Percentiles rank a stretch among this genome's conserved stretches.
Evolutionary conservation across 2,329 filamentous ascomycete species (phyloP).

Genomic region (Paecilomyces sp.): DNA sequence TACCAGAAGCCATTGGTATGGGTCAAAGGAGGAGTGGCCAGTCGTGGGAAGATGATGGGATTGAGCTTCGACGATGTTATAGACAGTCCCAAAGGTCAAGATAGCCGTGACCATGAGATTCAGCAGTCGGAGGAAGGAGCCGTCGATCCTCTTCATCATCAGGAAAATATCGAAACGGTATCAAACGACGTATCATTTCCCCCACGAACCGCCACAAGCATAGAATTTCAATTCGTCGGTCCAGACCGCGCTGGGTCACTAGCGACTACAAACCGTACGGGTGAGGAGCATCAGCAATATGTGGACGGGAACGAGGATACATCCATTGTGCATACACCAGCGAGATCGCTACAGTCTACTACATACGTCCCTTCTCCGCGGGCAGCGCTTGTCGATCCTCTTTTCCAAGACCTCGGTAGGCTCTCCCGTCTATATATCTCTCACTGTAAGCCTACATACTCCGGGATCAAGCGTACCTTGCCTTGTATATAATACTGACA

Average conservation of each 20-base stretch:
- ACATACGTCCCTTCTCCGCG: conserved; percentile 26
- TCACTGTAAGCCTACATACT: conserved; percentile 29
- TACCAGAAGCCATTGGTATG: conserved; percentile 37
- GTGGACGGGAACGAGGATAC: not conserved
- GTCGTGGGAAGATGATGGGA: conserved; percentile 46
- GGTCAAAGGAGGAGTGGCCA: conserved; percentile 37
- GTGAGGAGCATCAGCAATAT: not conserved
- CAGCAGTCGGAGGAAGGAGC: not conserved
- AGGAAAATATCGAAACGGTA: conserved; percentile 4
- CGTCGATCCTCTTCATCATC: not conserved
- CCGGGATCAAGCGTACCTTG: not conserved
- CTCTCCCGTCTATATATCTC: conserved; percentile 41
- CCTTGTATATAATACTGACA: conserved; percentile 13
- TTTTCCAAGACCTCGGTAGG: conserved; percentile 39
- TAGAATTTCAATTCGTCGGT: not conserved
- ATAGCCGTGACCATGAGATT: not conserved
- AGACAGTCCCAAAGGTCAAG: not conserved
- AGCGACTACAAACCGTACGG: not conserved
- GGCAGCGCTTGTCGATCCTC: conserved; percentile 37
- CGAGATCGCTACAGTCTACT: conserved; percentile 5
- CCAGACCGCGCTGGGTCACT: not conserved
- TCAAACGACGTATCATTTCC: not conserved
- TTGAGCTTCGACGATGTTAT: conserved; percentile 39
- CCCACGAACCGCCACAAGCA: not conserved
- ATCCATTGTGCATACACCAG: conserved; percentile 10